Base-by-base conservation (phyloP, 2,329 filamentous ascomycete species). In the Phoma sp. region DNA sequence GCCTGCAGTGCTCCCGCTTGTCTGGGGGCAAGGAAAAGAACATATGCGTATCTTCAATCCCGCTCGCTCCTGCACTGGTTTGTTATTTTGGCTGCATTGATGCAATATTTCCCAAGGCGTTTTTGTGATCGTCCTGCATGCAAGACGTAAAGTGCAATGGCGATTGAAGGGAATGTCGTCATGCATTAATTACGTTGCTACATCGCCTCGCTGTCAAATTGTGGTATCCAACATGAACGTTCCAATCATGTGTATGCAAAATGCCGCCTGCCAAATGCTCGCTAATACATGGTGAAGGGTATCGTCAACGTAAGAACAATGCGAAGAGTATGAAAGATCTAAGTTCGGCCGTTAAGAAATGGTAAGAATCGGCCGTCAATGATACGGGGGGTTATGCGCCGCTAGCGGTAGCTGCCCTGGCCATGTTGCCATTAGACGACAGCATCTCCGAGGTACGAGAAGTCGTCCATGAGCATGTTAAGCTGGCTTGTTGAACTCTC, bases 391-490 rank as follows among this genome's bases (percentile, higher is more conserved):
- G 18, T 18, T 18, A 18, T 18, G 18, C 18, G 18, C 18, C 18
- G 18, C 18, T 18, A 2, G 18, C 2, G 18, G 18, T 18, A 18
- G 18, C 18, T 18, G 18, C 18, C 18, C 18, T 18, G 18, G 9
- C 27, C 27, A 9, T 9, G 27, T 9, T 6, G 9, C 27, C 24
- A 18, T 65, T 37, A 72, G 4, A 66, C 45, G 24, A 74, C 71
- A 6, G 66, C 57, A 11, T 70, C 70, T 4, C 70, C 65, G 1
- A 74, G 54, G 25, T 72, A 74, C 0, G 57, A 63, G 51, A 74
- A 74, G n/a, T 73, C 71, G 35, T 63, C 61, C 52, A 74, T 65
- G 2, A 74, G 58, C 43, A 54, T 53, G 32, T 61, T 61, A 0
- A 70, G 38, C 14, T 66, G 65, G 41, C 62, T 71, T 27, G 64